phyloP scores from a whole-genome alignment of 768 basidiomycete species.

The Tulasnella sp. region DNA sequence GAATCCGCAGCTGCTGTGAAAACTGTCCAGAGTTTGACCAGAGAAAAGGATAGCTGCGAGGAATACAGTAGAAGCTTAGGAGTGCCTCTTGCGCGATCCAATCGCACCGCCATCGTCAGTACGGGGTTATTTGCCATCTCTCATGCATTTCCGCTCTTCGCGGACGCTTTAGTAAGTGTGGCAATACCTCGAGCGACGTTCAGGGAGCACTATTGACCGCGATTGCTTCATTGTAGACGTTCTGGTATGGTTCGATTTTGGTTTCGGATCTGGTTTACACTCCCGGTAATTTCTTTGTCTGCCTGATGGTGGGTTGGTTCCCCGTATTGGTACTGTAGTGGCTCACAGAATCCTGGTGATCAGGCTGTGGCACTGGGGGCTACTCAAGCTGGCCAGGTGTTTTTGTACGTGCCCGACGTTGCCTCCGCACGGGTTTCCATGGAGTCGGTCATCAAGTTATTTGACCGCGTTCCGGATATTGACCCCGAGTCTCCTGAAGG shows the following conservation, averaged over 20 bases:
- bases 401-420: conserved; percentile 42
- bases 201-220: too few relatives aligned
- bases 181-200: too few relatives aligned
- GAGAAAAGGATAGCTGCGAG: conserved; percentile 75
- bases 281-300: conserved; percentile 73
- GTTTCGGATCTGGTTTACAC: conserved; percentile 53
- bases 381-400: conserved; percentile 50
- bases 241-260: conserved; percentile 69
- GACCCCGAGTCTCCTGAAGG: conserved; percentile 43
- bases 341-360: conserved; percentile 41
- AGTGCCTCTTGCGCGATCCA: conserved; percentile 62
- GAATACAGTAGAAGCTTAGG: conserved; percentile 69
- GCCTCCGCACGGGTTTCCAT: conserved; percentile 42
- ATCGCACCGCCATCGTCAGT: conserved; percentile 60
- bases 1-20: conserved; percentile 88
- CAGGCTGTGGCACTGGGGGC: conserved; percentile 62
- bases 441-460: conserved; percentile 38
- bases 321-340: conserved; percentile 15
- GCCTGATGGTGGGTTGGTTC: conserved; percentile 58
- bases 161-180: conserved; percentile 62
- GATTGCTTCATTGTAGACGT: conserved; percentile 36
- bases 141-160: conserved; percentile 70
- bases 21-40: conserved; percentile 83
- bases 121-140: conserved; percentile 67
- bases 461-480: conserved; percentile 39